Conservation (phyloP, 1,284 basidiomycete species). For the Cerioporus squamosus region DNA sequence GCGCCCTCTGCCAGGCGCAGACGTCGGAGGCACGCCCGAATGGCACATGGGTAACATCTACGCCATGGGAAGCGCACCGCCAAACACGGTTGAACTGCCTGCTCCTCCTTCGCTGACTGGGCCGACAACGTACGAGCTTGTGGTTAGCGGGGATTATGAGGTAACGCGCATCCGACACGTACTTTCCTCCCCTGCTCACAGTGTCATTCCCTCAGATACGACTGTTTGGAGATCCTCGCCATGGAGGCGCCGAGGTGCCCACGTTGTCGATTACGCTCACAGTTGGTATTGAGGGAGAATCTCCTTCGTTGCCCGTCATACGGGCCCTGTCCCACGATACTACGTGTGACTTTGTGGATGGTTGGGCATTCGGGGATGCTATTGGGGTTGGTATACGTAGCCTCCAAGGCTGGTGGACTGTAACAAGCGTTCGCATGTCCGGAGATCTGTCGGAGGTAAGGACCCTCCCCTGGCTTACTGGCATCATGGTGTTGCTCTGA, state of each 20-base stretch:
- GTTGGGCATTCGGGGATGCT: conserved; percentile 67
- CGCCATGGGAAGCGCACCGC: conserved; percentile 51
- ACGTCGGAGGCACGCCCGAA: conserved; percentile 40
- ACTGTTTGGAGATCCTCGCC: conserved; percentile 74
- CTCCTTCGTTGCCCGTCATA: conserved; percentile 29
- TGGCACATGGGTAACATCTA: conserved; percentile 84
- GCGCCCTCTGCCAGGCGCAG: conserved; percentile 41
- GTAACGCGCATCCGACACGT: conserved; percentile 35
- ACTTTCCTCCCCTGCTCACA: neutral
- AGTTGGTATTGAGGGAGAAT: conserved; percentile 42
- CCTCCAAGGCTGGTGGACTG: conserved; percentile 56
- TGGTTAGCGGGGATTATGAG: conserved; percentile 76
- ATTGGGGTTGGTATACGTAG: conserved; percentile 66
- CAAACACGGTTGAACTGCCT: conserved; percentile 55
- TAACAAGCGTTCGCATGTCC: conserved; percentile 31
- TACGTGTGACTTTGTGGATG: conserved; percentile 66
- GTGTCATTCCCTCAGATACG: conserved; percentile 55
- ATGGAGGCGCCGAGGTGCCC: conserved; percentile 46
- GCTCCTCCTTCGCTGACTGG: conserved; percentile 40
- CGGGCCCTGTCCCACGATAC: conserved; percentile 57
- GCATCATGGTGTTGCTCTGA: neutral
- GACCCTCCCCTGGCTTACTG: neutral
- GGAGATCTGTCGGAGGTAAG: conserved; percentile 15
- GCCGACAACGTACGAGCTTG: conserved; percentile 55
- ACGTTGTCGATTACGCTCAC: conserved; percentile 53